Base-by-base conservation (phyloP, 1,284 basidiomycete species). In the Nidula niveotomentosa region DNA sequence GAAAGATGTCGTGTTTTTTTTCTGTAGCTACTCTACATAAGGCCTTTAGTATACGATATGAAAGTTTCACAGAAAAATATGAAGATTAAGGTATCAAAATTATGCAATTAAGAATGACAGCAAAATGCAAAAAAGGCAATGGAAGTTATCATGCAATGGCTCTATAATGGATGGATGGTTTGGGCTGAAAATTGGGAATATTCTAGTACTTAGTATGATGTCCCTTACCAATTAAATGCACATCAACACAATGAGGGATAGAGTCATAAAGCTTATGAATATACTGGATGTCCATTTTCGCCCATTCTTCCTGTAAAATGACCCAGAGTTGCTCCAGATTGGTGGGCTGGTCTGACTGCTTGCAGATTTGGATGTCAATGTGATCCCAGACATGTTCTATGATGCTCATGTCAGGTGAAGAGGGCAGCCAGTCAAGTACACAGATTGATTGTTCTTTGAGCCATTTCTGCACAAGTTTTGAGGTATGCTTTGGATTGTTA, bases 371-470 rank as follows among this genome's bases (percentile, higher is more conserved):
- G 6, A 43, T 48, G 13, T 73, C 63, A 8, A 74, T 58, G 39
- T 69, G 46, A 33, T 63, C 60, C 72, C 72, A 76, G 8, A 68
- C 54, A 65, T 75, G 63, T 57, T 76, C 69, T 5, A 73, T 72
- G 46, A 69, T 64, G 59, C 72, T 75, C 54, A 76, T 65, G 64
- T 77, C 70, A 18, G 72, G 73, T 43, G 60, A 66, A 30, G 59
- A 56, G 3, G 72, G 57, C 13, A 71, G 67, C 73, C 73, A 76
- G 0, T 48, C 49, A 3, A 76, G 57, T 1, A 65, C 12, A 44
- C 61, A 41, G 46, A 76, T 62, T 23, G 64, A 23, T 36, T 75
- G 54, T 4, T 69, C 53, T n/a, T 58, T 15, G 47, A 77, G 71
- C 36, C 35, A 23, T 17, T 37, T 18, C 13, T 23, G 35, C 15